A percentile compares a stretch with the other conserved stretches of the same genome.
Evolutionary conservation across 2,329 filamentous ascomycete species (phyloP).

Genomic region (Calonectria pseudoreteaudii): DNA sequence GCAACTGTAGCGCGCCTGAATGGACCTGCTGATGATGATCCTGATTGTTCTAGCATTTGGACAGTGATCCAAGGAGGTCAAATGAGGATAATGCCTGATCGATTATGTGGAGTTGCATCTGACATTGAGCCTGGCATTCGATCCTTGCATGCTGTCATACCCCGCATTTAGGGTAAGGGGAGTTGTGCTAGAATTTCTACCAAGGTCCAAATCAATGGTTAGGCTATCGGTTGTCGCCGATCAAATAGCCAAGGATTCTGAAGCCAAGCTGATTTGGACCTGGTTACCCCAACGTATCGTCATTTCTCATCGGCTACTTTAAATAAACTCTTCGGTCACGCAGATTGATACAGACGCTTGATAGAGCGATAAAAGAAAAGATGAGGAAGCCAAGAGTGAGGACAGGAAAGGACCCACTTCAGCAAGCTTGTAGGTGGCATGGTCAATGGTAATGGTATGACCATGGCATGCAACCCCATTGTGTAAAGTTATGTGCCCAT

Average conservation of each 20-base stretch:
- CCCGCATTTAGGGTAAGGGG: not conserved
- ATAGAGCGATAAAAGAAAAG: not conserved
- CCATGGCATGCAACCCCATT: not conserved
- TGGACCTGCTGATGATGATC: slow-evolving; percentile 11
- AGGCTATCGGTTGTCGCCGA: not conserved
- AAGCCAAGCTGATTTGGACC: too few relatives aligned
- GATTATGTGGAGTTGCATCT: not conserved
- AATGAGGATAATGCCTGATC: not conserved
- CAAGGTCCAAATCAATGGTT: not conserved
- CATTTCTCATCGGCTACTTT: too few relatives aligned
- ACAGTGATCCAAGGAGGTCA: not conserved
- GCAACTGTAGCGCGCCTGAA: slow-evolving; percentile 20
- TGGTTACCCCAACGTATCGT: too few relatives aligned
- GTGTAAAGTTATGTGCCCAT: not conserved
- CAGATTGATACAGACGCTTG: too few relatives aligned
- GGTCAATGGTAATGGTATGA: not conserved
- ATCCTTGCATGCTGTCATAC: not conserved
- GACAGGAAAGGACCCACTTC: not conserved
- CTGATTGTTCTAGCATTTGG: slow-evolving; percentile 16
- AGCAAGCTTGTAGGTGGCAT: not conserved
- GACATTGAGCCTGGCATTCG: not conserved
- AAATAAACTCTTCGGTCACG: too few relatives aligned
- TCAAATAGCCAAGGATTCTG: not conserved
- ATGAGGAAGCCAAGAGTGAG: not conserved
- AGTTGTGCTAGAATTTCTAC: not conserved